Base-by-base conservation (phyloP, 2,329 filamentous ascomycete species). In the Pyrenophora tritici-repentis region DNA sequence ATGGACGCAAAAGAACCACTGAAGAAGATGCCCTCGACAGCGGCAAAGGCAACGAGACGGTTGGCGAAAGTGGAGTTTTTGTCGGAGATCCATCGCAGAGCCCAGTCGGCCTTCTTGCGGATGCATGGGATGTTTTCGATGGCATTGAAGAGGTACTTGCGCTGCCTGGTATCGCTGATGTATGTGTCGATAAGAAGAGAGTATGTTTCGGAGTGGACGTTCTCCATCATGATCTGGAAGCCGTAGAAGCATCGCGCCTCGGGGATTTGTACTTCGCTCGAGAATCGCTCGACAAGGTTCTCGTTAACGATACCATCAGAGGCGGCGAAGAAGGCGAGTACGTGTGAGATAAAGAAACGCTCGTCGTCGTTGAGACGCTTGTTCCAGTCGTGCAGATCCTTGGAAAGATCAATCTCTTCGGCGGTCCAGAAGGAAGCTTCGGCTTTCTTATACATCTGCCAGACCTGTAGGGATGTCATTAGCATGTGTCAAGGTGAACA, bases 161-260 rank as follows among this genome's bases (percentile, higher is more conserved):
- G 87, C 81, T 99, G 93, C 74, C 89, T 89, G 58, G 90, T 89
- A 81, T 99, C 94, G 83, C 95, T 97, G 80, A 99, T 96, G 78
- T 99, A 99, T 58, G 93, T 97, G 76, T 99, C 94, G 75, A 99
- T 99, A 73, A 99, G 87, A 31, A 99, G 87, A 16, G 93, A 97
- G 85, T 99, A 99, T 47, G 94, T 99, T 82, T 99, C 94, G 13
- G 94, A 97, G 84, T 99, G 94, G 71, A 99, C 96, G 81, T 99
- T 99, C 84, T 99, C 94, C 90, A 99, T 97, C 94, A 99, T 99
- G 81, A 97, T 97, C 82, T 99, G 94, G 85, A 99, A 99, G 61
- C 94, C 94, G 77, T 99, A 99, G 84, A 99, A 99, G 86, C 94
- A 99, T 70, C 94, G 91, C 60, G 94, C 94, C 80, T 99, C 94